A percentile compares a stretch with the other conserved stretches of the same genome.
Conservation (phyloP, 164 flowering plant species). For the Piper betle region DNA sequence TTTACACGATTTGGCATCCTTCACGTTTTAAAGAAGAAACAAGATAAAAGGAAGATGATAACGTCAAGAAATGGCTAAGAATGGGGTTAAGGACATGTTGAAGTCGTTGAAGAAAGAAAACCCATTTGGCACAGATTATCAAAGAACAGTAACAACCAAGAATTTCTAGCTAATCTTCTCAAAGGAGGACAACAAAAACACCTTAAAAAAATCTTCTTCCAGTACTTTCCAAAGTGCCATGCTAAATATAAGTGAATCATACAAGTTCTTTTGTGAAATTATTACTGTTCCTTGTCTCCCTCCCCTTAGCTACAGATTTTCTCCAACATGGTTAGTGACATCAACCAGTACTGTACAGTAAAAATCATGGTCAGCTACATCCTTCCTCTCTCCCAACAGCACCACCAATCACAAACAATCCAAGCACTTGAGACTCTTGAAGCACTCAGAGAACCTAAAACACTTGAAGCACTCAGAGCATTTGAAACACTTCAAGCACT, state of each 20-base stretch:
- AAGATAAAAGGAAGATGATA: no score
- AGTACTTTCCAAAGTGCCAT: neutral
- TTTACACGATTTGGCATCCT: no score
- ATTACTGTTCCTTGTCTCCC: neutral
- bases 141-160: neutral
- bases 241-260: conserved; percentile 1
- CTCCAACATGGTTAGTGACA: conserved; percentile 5
- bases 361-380: conserved; percentile 4
- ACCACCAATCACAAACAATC: neutral
- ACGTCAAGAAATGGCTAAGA: no score
- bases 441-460: no score
- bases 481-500: no score
- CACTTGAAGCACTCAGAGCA: no score
- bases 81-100: no score
- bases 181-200: neutral
- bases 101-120: no score
- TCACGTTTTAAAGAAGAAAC: no score
- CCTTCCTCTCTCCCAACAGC: conserved; percentile 1
- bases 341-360: conserved; percentile 3
- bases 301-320: neutral
- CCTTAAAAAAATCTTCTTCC: neutral
- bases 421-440: neutral
- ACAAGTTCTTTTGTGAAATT: conserved; percentile 1
- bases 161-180: neutral
- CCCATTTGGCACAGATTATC: no score